A percentile compares a stretch with the other conserved stretches of the same genome.
These are phyloP conservation scores for Thalassiosira oceanica DNA, from an alignment of 352 stramenopile genomes.

Conservation along the genomic window DNA sequence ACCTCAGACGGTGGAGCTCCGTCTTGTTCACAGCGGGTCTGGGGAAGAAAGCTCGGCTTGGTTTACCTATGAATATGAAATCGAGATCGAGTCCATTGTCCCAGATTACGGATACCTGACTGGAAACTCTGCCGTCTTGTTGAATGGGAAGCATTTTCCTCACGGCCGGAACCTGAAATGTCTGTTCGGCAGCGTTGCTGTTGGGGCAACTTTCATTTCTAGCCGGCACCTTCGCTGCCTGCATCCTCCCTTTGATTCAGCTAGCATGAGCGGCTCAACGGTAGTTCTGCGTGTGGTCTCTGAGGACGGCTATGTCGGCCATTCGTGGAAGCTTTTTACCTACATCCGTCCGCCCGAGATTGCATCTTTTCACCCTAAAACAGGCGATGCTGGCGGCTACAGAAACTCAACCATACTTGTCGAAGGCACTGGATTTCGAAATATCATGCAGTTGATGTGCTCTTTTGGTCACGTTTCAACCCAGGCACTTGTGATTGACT, in stretches of 20 bases:
- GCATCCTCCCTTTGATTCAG: constrained; percentile 35
- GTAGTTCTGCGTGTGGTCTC: constrained; percentile 25
- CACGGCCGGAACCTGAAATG: constrained; percentile 46
- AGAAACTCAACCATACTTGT: constrained; percentile 27
- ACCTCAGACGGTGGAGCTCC: constrained; percentile 39
- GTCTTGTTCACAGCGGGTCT: constrained; percentile 36
- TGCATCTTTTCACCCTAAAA: constrained; percentile 27
- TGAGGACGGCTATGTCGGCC: constrained; percentile 3
- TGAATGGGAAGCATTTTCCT: constrained; percentile 46
- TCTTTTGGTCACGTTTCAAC: constrained; percentile 73
- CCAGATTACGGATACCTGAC: constrained; percentile 52
- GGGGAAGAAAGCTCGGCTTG: constrained; percentile 34
- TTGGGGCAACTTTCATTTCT: constrained; percentile 43
- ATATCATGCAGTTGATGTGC: constrained; percentile 43
- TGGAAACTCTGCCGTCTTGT: constrained; percentile 32
- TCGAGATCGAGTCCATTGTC: constrained; percentile 45
- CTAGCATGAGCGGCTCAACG: constrained; percentile 17
- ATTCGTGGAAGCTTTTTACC: constrained; percentile 62
- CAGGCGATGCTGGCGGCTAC: constrained; percentile 17
- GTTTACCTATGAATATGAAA: constrained; percentile 64
- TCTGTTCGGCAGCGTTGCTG: constrained; percentile 42
- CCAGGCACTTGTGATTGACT: constrained; percentile 30
- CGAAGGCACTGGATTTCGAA: constrained; percentile 37
- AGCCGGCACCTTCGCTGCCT: constrained; percentile 39
- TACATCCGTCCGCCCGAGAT: constrained; percentile 45